Evolutionary conservation across 495 filamentous ascomycete genomes (phyloP), one percentile per base, ranked within the genome.

Genomic region (Hypoxylon crocopeplum): DNA sequence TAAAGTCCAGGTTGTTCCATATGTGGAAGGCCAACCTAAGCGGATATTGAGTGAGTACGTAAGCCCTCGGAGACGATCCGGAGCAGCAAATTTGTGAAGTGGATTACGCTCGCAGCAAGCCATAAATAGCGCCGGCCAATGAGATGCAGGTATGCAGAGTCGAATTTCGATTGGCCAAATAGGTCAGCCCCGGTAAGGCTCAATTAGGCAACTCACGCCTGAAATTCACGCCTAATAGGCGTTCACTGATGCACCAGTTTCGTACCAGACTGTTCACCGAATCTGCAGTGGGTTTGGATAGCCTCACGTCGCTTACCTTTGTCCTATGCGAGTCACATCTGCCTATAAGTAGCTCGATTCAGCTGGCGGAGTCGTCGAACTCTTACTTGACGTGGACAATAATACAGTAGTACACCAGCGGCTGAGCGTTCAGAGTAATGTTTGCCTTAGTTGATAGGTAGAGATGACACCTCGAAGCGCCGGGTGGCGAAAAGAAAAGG

Each of bases 21-120:
- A 27, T 27, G 24, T 27, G 8, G 24, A 27, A 4, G 8, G 21
- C 20, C 8, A 32, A 13, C 24, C 13, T 21, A 33, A 34, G 32
- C 24, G 50, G 15, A 48, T 21, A 37, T 37, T 39, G 24, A 45
- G 44, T 61, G 58, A 50, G 45, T 20, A 56, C 45, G 51, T 62
- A 56, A 62, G 51, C 45, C 12, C 17, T 37, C 27, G 25, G 50
- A 20, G 15, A 5, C 8, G 25, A 15, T 44, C 37, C 58, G 44
- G 44, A 46, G 39, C 16, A 30, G 15, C 13, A 19, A 48, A 41
- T 40, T 7, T 12, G n/a, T n/a, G n/a, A n/a, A n/a, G n/a, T n/a
- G n/a, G n/a, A n/a, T n/a, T n/a, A n/a, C n/a, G n/a, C n/a, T n/a
- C n/a, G n/a, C n/a, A n/a, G n/a, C n/a, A n/a, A 41, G 7, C 11